A percentile compares a stretch with the other conserved stretches of the same genome.
Evolutionary conservation across 768 basidiomycete genomes (phyloP).

Genomic region (Boletus sp.): DNA sequence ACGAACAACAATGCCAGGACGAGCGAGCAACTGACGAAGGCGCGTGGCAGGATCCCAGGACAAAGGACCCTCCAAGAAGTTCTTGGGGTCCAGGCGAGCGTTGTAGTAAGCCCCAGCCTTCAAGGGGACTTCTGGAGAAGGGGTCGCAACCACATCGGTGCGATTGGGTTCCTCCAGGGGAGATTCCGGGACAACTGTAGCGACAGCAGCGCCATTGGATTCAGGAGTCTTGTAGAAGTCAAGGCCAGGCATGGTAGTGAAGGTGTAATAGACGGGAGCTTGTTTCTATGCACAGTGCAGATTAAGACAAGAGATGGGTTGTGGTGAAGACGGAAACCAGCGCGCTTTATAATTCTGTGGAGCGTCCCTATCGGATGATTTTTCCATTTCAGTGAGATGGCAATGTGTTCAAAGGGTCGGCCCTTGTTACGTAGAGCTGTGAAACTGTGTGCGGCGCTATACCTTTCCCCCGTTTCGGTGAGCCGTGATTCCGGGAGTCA

Average conservation of each 20-base stretch:
- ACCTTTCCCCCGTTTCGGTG: conserved; percentile 8
- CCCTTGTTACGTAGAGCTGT: conserved; percentile 22
- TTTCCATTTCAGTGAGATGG: conserved; percentile 9
- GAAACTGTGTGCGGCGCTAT: conserved; percentile 9
- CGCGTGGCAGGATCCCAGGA: conserved; percentile 68
- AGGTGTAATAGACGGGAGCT: conserved; percentile 1
- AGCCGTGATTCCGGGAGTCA: background rate
- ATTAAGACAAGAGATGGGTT: conserved; percentile 10
- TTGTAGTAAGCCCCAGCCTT: conserved; percentile 51
- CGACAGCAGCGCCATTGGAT: background rate
- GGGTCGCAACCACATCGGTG: background rate
- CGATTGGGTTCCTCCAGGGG: conserved; percentile 2
- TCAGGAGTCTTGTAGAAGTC: conserved; percentile 29
- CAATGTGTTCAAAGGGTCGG: conserved; percentile 22
- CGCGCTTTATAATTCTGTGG: conserved; percentile 22
- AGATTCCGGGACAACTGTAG: background rate
- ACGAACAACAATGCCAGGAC: conserved; percentile 74
- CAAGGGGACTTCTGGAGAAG: conserved; percentile 10
- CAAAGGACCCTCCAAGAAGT: conserved; percentile 65
- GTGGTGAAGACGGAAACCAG: background rate
- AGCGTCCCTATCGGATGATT: conserved; percentile 9
- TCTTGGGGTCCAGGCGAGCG: conserved; percentile 62
- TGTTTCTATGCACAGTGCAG: conserved; percentile 23
- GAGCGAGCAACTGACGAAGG: conserved; percentile 63
- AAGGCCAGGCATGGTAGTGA: conserved; percentile 32